A percentile compares a stretch with the other conserved stretches of the same genome.
Conservation (phyloP, 768 basidiomycete genomes). For the Trametes maxima region DNA sequence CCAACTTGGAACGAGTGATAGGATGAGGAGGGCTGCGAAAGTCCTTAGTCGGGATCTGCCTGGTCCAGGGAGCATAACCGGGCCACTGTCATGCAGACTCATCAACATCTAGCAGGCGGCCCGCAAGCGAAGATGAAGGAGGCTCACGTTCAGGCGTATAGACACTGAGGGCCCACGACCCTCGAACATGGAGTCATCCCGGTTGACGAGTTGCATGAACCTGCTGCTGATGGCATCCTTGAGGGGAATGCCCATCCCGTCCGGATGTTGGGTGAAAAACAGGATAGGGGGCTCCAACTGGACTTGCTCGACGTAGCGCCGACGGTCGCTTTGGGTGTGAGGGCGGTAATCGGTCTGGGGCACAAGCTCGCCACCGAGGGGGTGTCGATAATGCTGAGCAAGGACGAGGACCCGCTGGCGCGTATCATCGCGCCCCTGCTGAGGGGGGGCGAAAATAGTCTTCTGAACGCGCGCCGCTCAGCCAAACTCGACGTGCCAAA, state of each 20-base stretch:
- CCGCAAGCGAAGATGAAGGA: background rate
- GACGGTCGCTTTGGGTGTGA: slow-evolving; percentile 74
- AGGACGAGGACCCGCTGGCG: slow-evolving; percentile 16
- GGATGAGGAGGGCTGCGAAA: slow-evolving; percentile 78
- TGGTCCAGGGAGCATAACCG: slow-evolving; percentile 75
- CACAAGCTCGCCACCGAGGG: slow-evolving; percentile 40
- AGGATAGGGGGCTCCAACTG: slow-evolving; percentile 63
- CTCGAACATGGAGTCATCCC: slow-evolving; percentile 69
- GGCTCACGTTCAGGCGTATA: slow-evolving; percentile 69
- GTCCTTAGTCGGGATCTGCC: slow-evolving; percentile 82
- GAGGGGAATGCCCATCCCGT: slow-evolving; percentile 62
- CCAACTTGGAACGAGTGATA: slow-evolving; percentile 75
- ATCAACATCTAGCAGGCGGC: slow-evolving; percentile 13
- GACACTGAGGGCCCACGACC: slow-evolving; percentile 80
- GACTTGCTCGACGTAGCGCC: slow-evolving; percentile 76
- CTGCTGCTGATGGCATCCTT: slow-evolving; percentile 64
- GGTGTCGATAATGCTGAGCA: slow-evolving; percentile 13
- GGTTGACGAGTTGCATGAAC: slow-evolving; percentile 54
- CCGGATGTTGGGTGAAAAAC: slow-evolving; percentile 56
- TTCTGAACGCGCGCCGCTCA: background rate
- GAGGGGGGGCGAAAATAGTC: background rate
- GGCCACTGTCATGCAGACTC: slow-evolving; percentile 59
- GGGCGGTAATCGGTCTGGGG: slow-evolving; percentile 76
- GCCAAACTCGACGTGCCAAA: background rate
- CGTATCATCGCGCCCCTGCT: background rate